phyloP scores from a whole-genome alignment of 805 yeast genomes.

The Candida orba region DNA sequence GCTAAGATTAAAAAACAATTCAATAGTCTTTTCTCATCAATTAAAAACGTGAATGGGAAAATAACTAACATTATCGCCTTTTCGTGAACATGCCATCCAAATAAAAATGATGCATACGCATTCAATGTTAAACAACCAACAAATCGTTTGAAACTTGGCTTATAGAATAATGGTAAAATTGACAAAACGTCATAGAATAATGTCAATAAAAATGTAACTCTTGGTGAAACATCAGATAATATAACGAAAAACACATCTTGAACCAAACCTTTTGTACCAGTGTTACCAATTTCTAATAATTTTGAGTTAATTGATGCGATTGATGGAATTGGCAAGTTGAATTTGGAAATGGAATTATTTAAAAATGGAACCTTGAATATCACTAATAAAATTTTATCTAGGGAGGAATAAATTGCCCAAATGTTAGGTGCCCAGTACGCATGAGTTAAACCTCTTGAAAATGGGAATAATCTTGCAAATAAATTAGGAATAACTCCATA shows the following conservation, averaged over 20 bases:
- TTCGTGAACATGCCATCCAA: conserved; percentile 99
- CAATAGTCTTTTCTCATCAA: conserved; percentile 63
- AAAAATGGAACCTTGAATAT: conserved; percentile 31
- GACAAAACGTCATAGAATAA: conserved; percentile 80
- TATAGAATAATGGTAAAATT: conserved; percentile 58
- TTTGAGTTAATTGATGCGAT: conserved; percentile 25
- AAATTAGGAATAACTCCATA: conserved; percentile 58
- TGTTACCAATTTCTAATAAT: conserved; percentile 28
- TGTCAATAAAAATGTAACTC: conserved; percentile 68
- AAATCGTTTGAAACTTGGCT: conserved; percentile 73
- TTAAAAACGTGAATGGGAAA: conserved; percentile 76
- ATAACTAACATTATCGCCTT: conserved; percentile 89
- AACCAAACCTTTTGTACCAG: conserved; percentile 79
- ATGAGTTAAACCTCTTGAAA: conserved; percentile 90
- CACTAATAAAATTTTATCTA: conserved; percentile 62
- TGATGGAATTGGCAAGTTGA: conserved; percentile 26
- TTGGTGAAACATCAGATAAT: conserved; percentile 75
- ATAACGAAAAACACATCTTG: conserved; percentile 83
- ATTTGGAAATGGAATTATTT: conserved; percentile 32
- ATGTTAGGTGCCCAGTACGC: conserved; percentile 99
- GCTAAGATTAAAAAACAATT: conserved; percentile 65
- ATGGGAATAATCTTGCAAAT: conserved; percentile 74
- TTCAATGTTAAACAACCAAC: conserved; percentile 81
- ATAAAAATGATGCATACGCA: conserved; percentile 83
- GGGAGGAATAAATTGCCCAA: conserved; percentile 90